A percentile compares a stretch with the other conserved stretches of the same genome.
Evolutionary conservation across 2,329 filamentous ascomycete species (phyloP).

Genomic region (Lojkania enalia): DNA sequence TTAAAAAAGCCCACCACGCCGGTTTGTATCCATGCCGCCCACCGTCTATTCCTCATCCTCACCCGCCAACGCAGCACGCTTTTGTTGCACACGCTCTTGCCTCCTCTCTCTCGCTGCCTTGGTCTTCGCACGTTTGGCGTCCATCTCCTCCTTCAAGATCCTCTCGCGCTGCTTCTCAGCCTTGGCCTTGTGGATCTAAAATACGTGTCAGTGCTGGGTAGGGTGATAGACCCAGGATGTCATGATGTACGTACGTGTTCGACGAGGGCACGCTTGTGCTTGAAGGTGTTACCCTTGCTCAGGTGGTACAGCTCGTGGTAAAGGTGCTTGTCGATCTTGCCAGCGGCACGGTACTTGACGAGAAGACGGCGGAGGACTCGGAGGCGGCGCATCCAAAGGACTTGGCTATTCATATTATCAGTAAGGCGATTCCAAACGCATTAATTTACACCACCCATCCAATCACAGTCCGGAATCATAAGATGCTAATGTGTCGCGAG

Average conservation of each 20-base stretch:
- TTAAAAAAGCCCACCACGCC: conserved; percentile 49
- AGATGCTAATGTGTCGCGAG: conserved; percentile 1
- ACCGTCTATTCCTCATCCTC: conserved; percentile 59
- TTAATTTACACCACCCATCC: conserved; percentile 7
- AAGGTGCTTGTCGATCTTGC: conserved; percentile 99
- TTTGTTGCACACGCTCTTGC: conserved; percentile 85
- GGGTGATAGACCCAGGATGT: conserved; percentile 41
- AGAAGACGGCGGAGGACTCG: conserved; percentile 98
- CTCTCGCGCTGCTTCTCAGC: conserved; percentile 97
- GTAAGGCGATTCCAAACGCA: conserved; percentile 25
- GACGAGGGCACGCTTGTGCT: conserved; percentile 99
- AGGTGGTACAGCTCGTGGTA: conserved; percentile 99
- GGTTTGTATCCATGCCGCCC: conserved; percentile 44
- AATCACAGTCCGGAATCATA: background rate
- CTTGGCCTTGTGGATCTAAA: conserved; percentile 99
- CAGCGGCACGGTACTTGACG: conserved; percentile 99
- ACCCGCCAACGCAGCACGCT: conserved; percentile 83
- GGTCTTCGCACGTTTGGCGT: conserved; percentile 99
- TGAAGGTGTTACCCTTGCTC: conserved; percentile 99
- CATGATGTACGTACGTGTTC: conserved; percentile 85
- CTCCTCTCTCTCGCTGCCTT: conserved; percentile 99
- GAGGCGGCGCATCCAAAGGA: conserved; percentile 99
- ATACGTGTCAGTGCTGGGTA: conserved; percentile 30
- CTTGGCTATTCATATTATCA: conserved; percentile 66
- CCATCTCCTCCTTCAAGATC: conserved; percentile 98